phyloP scores from a whole-genome alignment of 1,284 basidiomycete species.

The Meripilus lineatus region DNA sequence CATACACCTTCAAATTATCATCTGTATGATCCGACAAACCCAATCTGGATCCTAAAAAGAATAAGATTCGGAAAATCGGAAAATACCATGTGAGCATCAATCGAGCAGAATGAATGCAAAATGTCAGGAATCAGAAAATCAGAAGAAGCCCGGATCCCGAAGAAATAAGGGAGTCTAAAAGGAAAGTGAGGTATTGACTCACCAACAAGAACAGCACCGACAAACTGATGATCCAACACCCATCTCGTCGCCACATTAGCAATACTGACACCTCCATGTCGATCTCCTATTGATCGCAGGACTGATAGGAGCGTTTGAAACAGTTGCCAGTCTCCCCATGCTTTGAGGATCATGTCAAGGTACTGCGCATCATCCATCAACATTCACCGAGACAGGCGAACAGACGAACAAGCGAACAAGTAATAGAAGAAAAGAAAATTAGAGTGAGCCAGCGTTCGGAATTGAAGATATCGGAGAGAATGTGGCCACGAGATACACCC shows the following conservation, averaged over 20 bases:
- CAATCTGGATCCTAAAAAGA: constrained; percentile 55
- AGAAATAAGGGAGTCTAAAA: background rate
- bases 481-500: too few species aligned
- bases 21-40: constrained; percentile 71
- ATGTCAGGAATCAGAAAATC: constrained; percentile 2
- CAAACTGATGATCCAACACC: constrained; percentile 75
- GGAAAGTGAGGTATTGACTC: too few species aligned
- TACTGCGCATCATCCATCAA: too few species aligned
- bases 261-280: constrained; percentile 62
- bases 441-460: background rate
- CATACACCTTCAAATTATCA: constrained; percentile 64
- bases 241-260: constrained; percentile 76
- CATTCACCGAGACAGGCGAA: too few species aligned
- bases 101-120: too few species aligned
- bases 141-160: constrained; percentile 1
- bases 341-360: constrained; percentile 73
- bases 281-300: constrained; percentile 60
- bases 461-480: too few species aligned
- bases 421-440: constrained; percentile 2
- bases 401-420: constrained; percentile 2
- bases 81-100: too few species aligned
- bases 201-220: constrained; percentile 79
- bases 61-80: background rate
- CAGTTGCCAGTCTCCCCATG: constrained; percentile 73
- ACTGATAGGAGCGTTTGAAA: constrained; percentile 63